Evolutionary conservation across 2,329 filamentous ascomycete genomes (phyloP), one percentile per base, ranked within the genome.

Genomic region (Paraphoma chrysanthemicola): DNA sequence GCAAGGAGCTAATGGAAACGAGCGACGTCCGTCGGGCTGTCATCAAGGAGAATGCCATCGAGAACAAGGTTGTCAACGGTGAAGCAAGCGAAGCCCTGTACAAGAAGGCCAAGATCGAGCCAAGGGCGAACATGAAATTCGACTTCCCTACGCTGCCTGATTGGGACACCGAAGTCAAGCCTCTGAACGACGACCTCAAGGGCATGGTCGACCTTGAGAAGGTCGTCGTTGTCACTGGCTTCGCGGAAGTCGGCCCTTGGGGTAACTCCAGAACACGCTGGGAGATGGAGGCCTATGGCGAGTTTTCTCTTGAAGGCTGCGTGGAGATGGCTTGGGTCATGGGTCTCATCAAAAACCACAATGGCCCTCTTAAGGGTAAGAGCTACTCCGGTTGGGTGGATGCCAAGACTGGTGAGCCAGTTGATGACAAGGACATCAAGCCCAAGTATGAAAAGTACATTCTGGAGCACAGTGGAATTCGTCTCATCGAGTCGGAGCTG

Each of bases 291-390:
- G 93, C 95, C 1, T 89, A 93, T 66, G 95, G 95, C 74, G 87
- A 97, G 73, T 99, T 99, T 82, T 98, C 95, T 8, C 87, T 99
- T 12, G 96, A 99, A 79, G 95, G 95, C 30, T 98, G 95, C 72
- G 90, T 99, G 58, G 95, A 99, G 80, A 99, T 99, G 95, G 93
- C 95, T 31, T 99, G 95, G 95, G 92, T 99, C 78, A 99, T 98
- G 94, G 95, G 95, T 73, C 88, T 98, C 57, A 98, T 99, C 83
- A 97, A 94, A 85, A 96, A 99, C 79, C 92, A 97, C 83, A 98
- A 98, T 69, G 95, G 95, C 16, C 89, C 90, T 31, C 87, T 99
- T 77, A 99, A 99, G 83, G 95, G 95, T 76, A 90, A 96, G 82
- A 90, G 90, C 63, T 98, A 99, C 81, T 92, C 94, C 66, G 95